phyloP scores from a whole-genome alignment of 768 basidiomycete genomes.

The Neoboletus magnificus region DNA sequence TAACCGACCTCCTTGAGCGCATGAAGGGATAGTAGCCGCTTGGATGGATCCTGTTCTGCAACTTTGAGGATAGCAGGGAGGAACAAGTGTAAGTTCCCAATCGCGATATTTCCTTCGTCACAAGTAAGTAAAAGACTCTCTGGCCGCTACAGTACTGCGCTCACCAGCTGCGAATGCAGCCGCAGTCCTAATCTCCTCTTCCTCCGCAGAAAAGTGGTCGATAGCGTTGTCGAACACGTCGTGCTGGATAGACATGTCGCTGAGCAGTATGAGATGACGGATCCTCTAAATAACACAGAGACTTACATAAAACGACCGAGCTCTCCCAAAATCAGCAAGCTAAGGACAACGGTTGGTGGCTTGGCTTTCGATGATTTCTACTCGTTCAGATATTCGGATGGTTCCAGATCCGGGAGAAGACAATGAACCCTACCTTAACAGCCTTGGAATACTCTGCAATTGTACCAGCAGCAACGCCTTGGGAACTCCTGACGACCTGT shows the following conservation, averaged over 20 bases:
- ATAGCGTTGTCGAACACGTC: conserved; percentile 78
- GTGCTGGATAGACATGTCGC: conserved; percentile 80
- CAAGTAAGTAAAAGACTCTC: not conserved
- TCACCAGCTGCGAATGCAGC: conserved; percentile 92
- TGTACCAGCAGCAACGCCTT: conserved; percentile 71
- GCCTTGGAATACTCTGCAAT: conserved; percentile 83
- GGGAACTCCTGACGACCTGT: conserved; percentile 70
- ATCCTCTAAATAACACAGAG: not conserved
- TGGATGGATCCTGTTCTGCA: conserved; percentile 70
- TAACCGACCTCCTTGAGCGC: conserved; percentile 82
- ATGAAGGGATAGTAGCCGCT: conserved; percentile 81
- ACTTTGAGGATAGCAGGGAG: conserved; percentile 81
- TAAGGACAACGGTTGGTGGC: conserved; percentile 69
- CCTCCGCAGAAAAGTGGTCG: conserved; percentile 68
- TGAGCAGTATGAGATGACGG: conserved; percentile 31
- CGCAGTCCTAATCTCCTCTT: conserved; percentile 85
- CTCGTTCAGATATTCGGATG: conserved; percentile 1
- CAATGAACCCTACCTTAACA: conserved; percentile 54
- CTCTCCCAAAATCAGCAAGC: conserved; percentile 88
- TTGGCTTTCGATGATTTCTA: conserved; percentile 60
- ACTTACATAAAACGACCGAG: conserved; percentile 83
- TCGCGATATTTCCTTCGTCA: conserved; percentile 84
- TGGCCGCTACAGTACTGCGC: conserved; percentile 12
- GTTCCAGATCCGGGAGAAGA: not conserved
- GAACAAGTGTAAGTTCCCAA: conserved; percentile 87